Base-by-base conservation (phyloP, 257 asterid genomes). In the Nicotiana attenuata region DNA sequence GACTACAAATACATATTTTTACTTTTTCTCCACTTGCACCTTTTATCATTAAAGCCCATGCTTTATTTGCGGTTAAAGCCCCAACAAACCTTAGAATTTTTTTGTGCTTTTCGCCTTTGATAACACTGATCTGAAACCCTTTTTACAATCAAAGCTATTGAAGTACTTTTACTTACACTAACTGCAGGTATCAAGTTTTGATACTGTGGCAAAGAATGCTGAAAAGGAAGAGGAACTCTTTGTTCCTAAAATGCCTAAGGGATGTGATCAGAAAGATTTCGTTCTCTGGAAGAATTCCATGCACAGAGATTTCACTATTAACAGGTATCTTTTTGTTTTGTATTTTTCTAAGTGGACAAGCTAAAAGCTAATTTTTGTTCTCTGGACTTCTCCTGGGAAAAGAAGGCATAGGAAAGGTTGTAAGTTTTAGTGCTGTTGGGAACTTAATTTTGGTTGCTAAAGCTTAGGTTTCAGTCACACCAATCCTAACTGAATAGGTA, bases 221-320 rank as follows among this genome's bases (percentile, higher is more conserved):
- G 79, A 55, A 56, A 81, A 82, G 65, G 85, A 69, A 75, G 85
- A 87, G 55, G 80, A 81, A 59, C 53, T 28, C 85, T n/a, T 53
- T 60, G 47, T 56, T 65, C 79, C 92, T 84, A 86, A 68, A 64
- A 82, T 84, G 88, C 94, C 93, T n/a, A 81, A 53, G 81, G 87
- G 90, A 67, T 89, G 88, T 87, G 88, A 88, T 80, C 65, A 81
- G 67, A 82, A 82, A 52, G 99, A 96, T 84, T 56, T 91, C 64
- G 41, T 60, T 86, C 95, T 87, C 84, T 96, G 97, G 98, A 90
- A 81, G 80, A 87, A 94, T 83, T 86, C 93, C 90, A 86, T 92
- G 94, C 88, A 71, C 56, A 91, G 99, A 83, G 99, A 96, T 90
- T 96, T 94, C 85, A 96, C 99, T 28, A 87, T 96, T 76, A 96